Percentiles rank a stretch among this genome's conserved stretches.
phyloP scores from a whole-genome alignment of 1,284 basidiomycete genomes.

The Trichosporon asahii region DNA sequence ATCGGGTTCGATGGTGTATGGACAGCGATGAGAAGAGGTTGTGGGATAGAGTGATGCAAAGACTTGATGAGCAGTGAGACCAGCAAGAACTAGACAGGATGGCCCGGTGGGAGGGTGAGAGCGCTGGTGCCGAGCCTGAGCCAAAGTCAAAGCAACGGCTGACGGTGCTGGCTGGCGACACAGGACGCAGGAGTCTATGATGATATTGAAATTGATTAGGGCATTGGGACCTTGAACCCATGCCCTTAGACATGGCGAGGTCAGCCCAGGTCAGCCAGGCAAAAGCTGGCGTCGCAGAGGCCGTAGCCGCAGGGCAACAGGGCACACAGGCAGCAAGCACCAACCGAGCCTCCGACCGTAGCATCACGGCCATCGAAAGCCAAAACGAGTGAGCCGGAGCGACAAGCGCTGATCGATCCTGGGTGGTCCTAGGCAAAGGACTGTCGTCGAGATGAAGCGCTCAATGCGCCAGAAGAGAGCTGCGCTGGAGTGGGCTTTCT shows the following conservation, averaged over 20 bases:
- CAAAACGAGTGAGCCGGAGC: background rate
- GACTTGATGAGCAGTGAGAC: background rate
- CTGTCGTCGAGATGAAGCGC: background rate
- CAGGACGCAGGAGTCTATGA: background rate
- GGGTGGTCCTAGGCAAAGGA: too few species aligned
- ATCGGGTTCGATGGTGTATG: background rate
- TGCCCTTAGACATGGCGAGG: slow-evolving; percentile 1
- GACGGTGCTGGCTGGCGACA: background rate
- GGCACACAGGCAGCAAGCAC: background rate
- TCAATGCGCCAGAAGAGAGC: background rate
- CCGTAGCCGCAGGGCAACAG: background rate
- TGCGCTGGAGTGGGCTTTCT: background rate
- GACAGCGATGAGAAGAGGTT: background rate
- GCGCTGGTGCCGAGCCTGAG: background rate
- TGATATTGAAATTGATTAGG: slow-evolving; percentile 6
- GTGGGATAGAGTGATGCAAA: slow-evolving; percentile 1
- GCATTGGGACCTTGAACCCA: background rate
- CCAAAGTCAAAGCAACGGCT: background rate
- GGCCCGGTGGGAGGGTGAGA: slow-evolving; percentile 2
- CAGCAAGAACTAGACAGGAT: background rate
- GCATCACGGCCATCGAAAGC: background rate
- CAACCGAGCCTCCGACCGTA: background rate
- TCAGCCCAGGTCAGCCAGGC: background rate
- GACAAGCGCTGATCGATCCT: background rate
- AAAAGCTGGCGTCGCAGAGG: background rate